phyloP scores from a whole-genome alignment of 192 early-diverging fungal genomes.

The Chytriomyces sp. region DNA sequence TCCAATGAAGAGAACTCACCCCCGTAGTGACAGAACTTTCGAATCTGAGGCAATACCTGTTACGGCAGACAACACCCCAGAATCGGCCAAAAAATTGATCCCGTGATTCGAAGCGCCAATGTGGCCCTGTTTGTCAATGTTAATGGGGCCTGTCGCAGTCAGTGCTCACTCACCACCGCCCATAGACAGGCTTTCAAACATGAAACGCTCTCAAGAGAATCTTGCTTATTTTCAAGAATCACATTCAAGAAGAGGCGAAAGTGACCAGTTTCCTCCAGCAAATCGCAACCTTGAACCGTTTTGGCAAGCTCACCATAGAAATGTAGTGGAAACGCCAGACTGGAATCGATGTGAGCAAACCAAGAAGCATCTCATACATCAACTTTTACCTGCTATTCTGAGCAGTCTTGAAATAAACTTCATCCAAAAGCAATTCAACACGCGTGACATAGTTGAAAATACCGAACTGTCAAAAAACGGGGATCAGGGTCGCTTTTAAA shows the following conservation, averaged over 20 bases:
- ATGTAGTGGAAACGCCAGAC: slow-evolving; percentile 57
- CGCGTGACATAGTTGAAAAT: slow-evolving; percentile 69
- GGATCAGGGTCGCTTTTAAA: too few species aligned
- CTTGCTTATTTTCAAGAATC: slow-evolving; percentile 54
- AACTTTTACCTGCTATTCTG: neutral
- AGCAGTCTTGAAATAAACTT: slow-evolving; percentile 31
- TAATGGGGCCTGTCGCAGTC: neutral
- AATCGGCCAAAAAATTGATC: slow-evolving; percentile 70
- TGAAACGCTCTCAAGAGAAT: slow-evolving; percentile 31
- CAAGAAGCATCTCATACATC: slow-evolving; percentile 3
- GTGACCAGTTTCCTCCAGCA: slow-evolving; percentile 66
- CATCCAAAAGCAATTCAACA: slow-evolving; percentile 64
- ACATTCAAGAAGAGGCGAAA: slow-evolving; percentile 64
- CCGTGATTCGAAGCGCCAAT: slow-evolving; percentile 72
- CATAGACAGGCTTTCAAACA: slow-evolving; percentile 74
- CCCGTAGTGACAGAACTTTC: slow-evolving; percentile 71
- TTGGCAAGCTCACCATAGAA: slow-evolving; percentile 81
- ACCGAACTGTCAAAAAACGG: slow-evolving; percentile 47
- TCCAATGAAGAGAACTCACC: slow-evolving; percentile 43
- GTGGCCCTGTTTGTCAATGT: slow-evolving; percentile 56
- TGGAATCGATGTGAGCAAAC: too few species aligned
- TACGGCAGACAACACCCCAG: slow-evolving; percentile 73
- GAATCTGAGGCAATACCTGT: slow-evolving; percentile 68
- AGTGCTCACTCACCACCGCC: slow-evolving; percentile 62
- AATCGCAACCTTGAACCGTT: slow-evolving; percentile 71